Evolutionary conservation across 148 eudicot genomes (phyloP).

Genomic region (Nepenthes mirabilis): DNA sequence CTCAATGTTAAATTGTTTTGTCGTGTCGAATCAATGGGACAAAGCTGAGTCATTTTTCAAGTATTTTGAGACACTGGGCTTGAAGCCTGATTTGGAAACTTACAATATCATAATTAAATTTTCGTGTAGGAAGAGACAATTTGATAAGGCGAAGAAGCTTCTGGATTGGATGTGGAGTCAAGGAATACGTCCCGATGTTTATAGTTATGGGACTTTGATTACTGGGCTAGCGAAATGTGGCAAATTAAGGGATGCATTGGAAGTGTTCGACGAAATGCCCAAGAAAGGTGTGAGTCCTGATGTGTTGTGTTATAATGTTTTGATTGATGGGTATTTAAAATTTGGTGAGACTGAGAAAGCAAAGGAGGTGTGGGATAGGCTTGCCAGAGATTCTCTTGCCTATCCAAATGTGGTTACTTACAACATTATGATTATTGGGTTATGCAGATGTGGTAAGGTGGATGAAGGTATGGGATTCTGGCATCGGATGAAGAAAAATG

Average conservation of each 20-base stretch:
- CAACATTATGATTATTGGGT: conserved; percentile 67
- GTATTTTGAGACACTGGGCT: conserved; percentile 28
- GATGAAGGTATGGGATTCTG: conserved; percentile 42
- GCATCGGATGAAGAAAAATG: conserved; percentile 55
- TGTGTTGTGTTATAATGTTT: conserved; percentile 57
- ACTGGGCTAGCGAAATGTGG: conserved; percentile 51
- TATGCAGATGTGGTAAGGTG: conserved; percentile 52
- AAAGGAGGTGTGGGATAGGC: conserved; percentile 43
- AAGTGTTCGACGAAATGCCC: conserved; percentile 76
- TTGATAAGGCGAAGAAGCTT: conserved; percentile 36
- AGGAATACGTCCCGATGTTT: conserved; percentile 41
- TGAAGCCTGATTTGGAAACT: conserved; percentile 47
- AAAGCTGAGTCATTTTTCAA: conserved; percentile 48
- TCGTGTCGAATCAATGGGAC: conserved; percentile 27
- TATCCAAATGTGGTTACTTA: conserved; percentile 64
- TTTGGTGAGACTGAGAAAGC: conserved; percentile 31
- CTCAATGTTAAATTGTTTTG: conserved; percentile 54
- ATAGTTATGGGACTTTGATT: conserved; percentile 59
- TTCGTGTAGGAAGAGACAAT: conserved; percentile 41
- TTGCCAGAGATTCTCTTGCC: conserved; percentile 27
- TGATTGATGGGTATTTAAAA: conserved; percentile 74
- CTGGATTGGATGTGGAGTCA: conserved; percentile 41
- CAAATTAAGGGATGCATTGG: conserved; percentile 22
- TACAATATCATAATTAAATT: conserved; percentile 64
- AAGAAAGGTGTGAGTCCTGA: conserved; percentile 51